A percentile compares a stretch with the other conserved stretches of the same genome.
phyloP scores from a whole-genome alignment of 257 asterid genomes.

The Fraxinus anomala region DNA sequence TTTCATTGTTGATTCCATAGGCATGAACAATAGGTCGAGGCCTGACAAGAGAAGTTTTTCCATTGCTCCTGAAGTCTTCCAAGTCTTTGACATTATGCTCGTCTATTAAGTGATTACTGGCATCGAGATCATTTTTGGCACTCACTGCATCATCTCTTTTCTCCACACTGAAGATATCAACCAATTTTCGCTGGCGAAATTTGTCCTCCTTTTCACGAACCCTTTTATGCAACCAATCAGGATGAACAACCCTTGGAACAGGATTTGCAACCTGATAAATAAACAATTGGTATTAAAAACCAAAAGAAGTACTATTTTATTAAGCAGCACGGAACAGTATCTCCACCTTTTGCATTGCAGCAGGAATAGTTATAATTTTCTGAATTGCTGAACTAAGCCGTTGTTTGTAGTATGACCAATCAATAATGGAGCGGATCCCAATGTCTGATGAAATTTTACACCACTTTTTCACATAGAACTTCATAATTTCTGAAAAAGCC shows the following conservation, averaged over 20 bases:
- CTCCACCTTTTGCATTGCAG: conserved; percentile 97
- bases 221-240: conserved; percentile 98
- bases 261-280: conserved; percentile 84
- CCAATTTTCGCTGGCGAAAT: conserved; percentile 87
- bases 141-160: conserved; percentile 44
- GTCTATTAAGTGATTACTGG: conserved; percentile 37
- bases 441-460: conserved; percentile 92
- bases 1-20: conserved; percentile 46
- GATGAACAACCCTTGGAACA: conserved; percentile 99
- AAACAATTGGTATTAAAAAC: conserved; percentile 36
- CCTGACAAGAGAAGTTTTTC: conserved; percentile 43
- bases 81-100: conserved; percentile 59
- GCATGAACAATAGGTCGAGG: conserved; percentile 73
- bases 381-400: conserved; percentile 93
- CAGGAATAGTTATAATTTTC: conserved; percentile 93
- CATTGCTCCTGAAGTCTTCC: conserved; percentile 71
- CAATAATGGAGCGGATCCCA: conserved; percentile 93
- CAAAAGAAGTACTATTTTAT: conserved; percentile 13
- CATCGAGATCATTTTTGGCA: conserved; percentile 33
- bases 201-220: conserved; percentile 97
- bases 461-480: conserved; percentile 89
- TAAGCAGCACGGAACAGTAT: conserved; percentile 16
- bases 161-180: conserved; percentile 69
- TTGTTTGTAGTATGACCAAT: conserved; percentile 98
- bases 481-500: conserved; percentile 68